These are phyloP conservation scores for Ogataea henricii DNA, from an alignment of 805 yeast species.

Conservation along the genomic window DNA sequence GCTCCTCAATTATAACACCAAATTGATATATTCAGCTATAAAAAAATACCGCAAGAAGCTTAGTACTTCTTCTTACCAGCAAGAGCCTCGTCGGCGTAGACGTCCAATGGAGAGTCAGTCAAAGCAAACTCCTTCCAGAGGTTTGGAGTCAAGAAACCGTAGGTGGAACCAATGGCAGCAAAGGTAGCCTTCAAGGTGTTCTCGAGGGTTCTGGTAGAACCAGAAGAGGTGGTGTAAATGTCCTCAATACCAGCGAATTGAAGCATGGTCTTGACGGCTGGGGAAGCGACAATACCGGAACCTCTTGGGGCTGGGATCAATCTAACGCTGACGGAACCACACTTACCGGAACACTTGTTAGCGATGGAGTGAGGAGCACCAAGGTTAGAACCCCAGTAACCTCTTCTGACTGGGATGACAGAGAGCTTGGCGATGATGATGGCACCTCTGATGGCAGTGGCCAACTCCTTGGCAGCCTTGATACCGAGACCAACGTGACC, in stretches of 20 bases:
- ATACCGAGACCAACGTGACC: slow-evolving; percentile 99
- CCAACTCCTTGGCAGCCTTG: slow-evolving; percentile 99
- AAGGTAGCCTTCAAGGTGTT: slow-evolving; percentile 99
- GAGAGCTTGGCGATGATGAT: slow-evolving; percentile 98
- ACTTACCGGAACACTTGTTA: slow-evolving; percentile 98
- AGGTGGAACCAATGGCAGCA: slow-evolving; percentile 99
- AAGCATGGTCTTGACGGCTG: slow-evolving; percentile 98
- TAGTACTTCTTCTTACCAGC: slow-evolving; percentile 76
- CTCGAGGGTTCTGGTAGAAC: slow-evolving; percentile 99
- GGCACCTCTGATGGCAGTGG: slow-evolving; percentile 99
- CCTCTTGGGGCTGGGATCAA: slow-evolving; percentile 99
- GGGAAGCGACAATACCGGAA: slow-evolving; percentile 99
- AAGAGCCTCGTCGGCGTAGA: slow-evolving; percentile 84
- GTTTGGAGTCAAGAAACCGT: slow-evolving; percentile 99
- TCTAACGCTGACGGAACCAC: slow-evolving; percentile 99
- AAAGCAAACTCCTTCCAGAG: slow-evolving; percentile 89
- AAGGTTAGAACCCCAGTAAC: slow-evolving; percentile 99
- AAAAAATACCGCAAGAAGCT: slow-evolving; percentile 23
- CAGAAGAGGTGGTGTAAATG: slow-evolving; percentile 97
- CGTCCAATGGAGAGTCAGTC: slow-evolving; percentile 91
- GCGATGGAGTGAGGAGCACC: slow-evolving; percentile 99
- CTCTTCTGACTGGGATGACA: slow-evolving; percentile 99
- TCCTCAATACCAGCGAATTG: slow-evolving; percentile 99
- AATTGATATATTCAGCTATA: slow-evolving; percentile 1
- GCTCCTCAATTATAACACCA: not conserved